Evolutionary conservation across 345 rosid genomes (phyloP).

Genomic region (Xanthoceras sorbifolium): DNA sequence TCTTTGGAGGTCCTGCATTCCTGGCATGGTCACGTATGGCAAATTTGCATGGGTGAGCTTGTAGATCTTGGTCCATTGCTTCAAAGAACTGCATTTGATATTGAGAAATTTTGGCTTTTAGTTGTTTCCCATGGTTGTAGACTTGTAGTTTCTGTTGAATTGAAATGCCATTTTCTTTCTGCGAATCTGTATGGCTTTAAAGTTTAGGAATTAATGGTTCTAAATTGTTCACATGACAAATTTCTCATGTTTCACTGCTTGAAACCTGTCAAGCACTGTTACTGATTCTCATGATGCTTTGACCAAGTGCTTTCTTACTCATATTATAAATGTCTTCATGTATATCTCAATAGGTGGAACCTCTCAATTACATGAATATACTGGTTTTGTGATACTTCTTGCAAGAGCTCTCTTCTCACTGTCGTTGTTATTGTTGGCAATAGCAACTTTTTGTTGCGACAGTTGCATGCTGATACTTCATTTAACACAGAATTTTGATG

Average conservation of each 20-base stretch:
- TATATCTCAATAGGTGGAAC: neutral
- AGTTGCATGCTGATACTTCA: slow-evolving; percentile 1
- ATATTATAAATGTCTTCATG: neutral
- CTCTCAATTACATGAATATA: slow-evolving; percentile 5
- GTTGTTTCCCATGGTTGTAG: neutral
- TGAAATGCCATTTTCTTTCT: neutral
- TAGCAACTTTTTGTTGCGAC: neutral
- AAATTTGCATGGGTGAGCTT: slow-evolving; percentile 66
- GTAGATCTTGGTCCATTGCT: slow-evolving; percentile 13
- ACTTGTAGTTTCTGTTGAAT: neutral
- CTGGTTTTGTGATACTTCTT: slow-evolving; percentile 13
- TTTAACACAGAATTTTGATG: slow-evolving; percentile 1
- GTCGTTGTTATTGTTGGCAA: neutral
- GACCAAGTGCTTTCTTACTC: slow-evolving; percentile 13
- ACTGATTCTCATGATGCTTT: slow-evolving; percentile 15
- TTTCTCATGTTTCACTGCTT: neutral
- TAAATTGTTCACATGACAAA: slow-evolving; percentile 4
- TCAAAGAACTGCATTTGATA: neutral
- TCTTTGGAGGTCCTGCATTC: slow-evolving; percentile 83
- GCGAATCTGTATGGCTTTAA: neutral
- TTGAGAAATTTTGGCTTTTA: neutral
- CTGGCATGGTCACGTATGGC: slow-evolving; percentile 82
- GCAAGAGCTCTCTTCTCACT: slow-evolving; percentile 14
- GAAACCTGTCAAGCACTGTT: neutral
- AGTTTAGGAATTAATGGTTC: neutral